These are phyloP conservation scores for Acanthochlamys bracteata DNA, from an alignment of 106 monocot genomes.

Conservation along the genomic window DNA sequence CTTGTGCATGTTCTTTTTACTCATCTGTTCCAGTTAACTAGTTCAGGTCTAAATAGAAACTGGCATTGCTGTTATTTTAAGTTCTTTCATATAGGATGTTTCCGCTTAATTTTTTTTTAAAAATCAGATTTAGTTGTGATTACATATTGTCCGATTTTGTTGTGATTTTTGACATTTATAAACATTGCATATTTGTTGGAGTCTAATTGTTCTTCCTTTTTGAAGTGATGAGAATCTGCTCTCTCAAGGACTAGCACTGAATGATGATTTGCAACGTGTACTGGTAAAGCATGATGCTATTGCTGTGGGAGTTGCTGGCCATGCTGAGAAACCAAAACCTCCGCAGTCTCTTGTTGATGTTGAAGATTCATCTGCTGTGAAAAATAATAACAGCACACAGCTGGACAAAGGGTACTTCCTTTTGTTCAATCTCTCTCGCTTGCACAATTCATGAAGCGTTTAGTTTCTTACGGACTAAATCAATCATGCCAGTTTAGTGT, in stretches of 20 bases:
- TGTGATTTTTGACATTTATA: not conserved
- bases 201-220: not conserved
- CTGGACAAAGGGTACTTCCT: conserved; percentile 25
- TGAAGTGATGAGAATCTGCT: conserved; percentile 81
- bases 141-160: too few relatives aligned
- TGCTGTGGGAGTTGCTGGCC: conserved; percentile 69
- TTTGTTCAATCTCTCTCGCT: too few relatives aligned
- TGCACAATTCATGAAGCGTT: too few relatives aligned
- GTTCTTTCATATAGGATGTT: too few relatives aligned
- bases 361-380: conserved; percentile 19
- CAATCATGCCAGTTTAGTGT: too few relatives aligned
- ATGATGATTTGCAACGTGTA: conserved; percentile 92
- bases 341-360: conserved; percentile 37
- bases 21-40: too few relatives aligned
- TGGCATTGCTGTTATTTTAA: too few relatives aligned
- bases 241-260: conserved; percentile 60
- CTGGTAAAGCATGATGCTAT: conserved; percentile 84
- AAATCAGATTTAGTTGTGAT: too few relatives aligned
- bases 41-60: too few relatives aligned
- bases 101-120: too few relatives aligned
- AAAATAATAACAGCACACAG: conserved; percentile 10
- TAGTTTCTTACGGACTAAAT: too few relatives aligned
- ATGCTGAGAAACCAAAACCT: conserved; percentile 51
- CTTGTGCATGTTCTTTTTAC: not conserved
- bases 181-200: not conserved